Percentiles rank a stretch among this genome's conserved stretches.
Conservation (phyloP, 2,329 filamentous ascomycete species). For the Rhytidhysteron rufulum region DNA sequence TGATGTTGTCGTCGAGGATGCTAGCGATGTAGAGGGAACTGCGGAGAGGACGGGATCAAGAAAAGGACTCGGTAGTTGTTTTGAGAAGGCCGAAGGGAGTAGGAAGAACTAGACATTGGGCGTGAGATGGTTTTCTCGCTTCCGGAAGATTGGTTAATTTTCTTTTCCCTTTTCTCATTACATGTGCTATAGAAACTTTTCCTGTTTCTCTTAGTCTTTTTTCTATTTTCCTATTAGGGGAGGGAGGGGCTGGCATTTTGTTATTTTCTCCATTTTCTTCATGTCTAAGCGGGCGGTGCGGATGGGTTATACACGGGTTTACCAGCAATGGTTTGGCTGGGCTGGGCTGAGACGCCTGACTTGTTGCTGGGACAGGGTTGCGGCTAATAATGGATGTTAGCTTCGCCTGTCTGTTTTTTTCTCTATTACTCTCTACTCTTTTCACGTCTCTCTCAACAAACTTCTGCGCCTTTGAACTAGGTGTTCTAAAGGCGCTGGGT, state of each 20-base stretch:
- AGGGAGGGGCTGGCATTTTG: neutral
- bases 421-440: slow-evolving; percentile 15
- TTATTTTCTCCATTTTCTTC: slow-evolving; percentile 4
- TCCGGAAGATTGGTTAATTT: slow-evolving; percentile 19
- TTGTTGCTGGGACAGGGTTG: too few relatives aligned
- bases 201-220: slow-evolving; percentile 3
- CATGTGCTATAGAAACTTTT: slow-evolving; percentile 14
- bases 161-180: slow-evolving; percentile 10
- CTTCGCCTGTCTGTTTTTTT: slow-evolving; percentile 5
- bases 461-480: slow-evolving; percentile 12
- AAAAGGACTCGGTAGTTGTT: slow-evolving; percentile 28
- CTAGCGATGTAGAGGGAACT: slow-evolving; percentile 35
- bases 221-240: neutral
- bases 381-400: too few relatives aligned
- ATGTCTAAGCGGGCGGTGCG: slow-evolving; percentile 2
- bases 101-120: slow-evolving; percentile 27
- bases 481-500: slow-evolving; percentile 18
- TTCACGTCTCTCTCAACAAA: too few relatives aligned
- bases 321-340: slow-evolving; percentile 18
- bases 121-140: slow-evolving; percentile 24
- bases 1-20: slow-evolving; percentile 36
- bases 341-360: slow-evolving; percentile 18
- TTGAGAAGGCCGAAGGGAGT: slow-evolving; percentile 32
- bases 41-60: slow-evolving; percentile 28
- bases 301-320: slow-evolving; percentile 14